phyloP scores from a whole-genome alignment of 495 filamentous ascomycete species.

The Trichoderma orchidacearum region DNA sequence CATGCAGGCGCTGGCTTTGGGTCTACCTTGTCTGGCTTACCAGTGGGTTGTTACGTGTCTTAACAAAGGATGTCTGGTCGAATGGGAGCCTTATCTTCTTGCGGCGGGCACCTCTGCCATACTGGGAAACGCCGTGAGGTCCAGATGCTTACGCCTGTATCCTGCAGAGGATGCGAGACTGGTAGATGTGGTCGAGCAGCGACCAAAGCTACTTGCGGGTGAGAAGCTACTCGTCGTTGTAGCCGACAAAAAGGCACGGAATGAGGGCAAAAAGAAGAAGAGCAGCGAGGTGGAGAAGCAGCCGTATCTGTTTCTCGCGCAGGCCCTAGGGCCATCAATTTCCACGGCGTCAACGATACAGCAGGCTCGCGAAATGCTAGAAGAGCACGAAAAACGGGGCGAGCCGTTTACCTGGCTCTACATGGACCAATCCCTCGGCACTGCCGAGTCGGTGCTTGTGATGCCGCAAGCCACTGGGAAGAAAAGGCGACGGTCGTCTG shows the following conservation, averaged over 20 bases:
- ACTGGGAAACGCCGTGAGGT: constrained; percentile 65
- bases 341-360: constrained; percentile 49
- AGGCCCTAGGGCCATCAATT: constrained; percentile 62
- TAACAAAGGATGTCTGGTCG: constrained; percentile 39
- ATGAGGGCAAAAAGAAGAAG: constrained; percentile 34
- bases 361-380: constrained; percentile 43
- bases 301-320: constrained; percentile 55
- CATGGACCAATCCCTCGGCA: constrained; percentile 45
- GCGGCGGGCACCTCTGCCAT: constrained; percentile 70
- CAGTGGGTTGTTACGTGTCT: constrained; percentile 74
- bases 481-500: constrained; percentile 30
- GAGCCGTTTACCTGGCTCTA: constrained; percentile 69
- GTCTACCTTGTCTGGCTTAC: constrained; percentile 67
- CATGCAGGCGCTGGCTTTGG: constrained; percentile 87
- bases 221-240: constrained; percentile 50
- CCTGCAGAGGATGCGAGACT: constrained; percentile 44
- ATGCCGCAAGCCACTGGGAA: constrained; percentile 6
- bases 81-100: constrained; percentile 73
- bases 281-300: constrained; percentile 47
- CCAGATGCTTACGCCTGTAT: constrained; percentile 49
- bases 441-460: constrained; percentile 5
- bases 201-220: constrained; percentile 49
- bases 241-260: constrained; percentile 20
- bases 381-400: constrained; percentile 31
- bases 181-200: constrained; percentile 34